Evolutionary conservation across 805 yeast species (phyloP).

Genomic region (Candida tallmaniae): DNA sequence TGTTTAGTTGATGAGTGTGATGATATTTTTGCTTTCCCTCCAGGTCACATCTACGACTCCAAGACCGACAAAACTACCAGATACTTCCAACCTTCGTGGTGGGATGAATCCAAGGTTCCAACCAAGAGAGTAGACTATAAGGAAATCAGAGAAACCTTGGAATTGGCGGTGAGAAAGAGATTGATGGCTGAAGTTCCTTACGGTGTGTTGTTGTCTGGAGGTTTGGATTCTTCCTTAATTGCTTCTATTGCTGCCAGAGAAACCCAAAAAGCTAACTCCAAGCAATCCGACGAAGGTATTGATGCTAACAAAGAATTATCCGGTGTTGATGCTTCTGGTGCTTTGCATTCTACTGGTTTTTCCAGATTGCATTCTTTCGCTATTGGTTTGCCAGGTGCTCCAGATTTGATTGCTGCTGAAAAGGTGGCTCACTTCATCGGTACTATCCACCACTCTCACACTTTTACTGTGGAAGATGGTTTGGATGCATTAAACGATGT

Average conservation of each 20-base stretch:
- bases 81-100: slow-evolving; percentile 92
- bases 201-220: slow-evolving; percentile 97
- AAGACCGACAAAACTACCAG: slow-evolving; percentile 79
- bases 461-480: slow-evolving; percentile 95
- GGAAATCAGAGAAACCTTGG: slow-evolving; percentile 73
- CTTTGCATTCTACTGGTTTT: slow-evolving; percentile 70
- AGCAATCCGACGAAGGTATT: slow-evolving; percentile 38
- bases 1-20: slow-evolving; percentile 95
- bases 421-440: slow-evolving; percentile 96
- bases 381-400: slow-evolving; percentile 95
- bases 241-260: slow-evolving; percentile 98
- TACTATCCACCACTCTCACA: slow-evolving; percentile 95
- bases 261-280: slow-evolving; percentile 66
- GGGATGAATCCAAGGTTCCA: slow-evolving; percentile 79
- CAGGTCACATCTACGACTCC: slow-evolving; percentile 96
- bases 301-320: slow-evolving; percentile 71
- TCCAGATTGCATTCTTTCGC: slow-evolving; percentile 92
- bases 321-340: slow-evolving; percentile 89
- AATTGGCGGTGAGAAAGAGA: slow-evolving; percentile 96
- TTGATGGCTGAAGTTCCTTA: slow-evolving; percentile 99
- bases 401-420: slow-evolving; percentile 93
- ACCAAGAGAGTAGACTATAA: slow-evolving; percentile 68
- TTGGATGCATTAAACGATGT: slow-evolving; percentile 93
- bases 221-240: slow-evolving; percentile 92
- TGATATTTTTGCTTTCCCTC: slow-evolving; percentile 89